Evolutionary conservation across 768 basidiomycete species (phyloP).

Genomic region (Hygrophorus pudorinus): DNA sequence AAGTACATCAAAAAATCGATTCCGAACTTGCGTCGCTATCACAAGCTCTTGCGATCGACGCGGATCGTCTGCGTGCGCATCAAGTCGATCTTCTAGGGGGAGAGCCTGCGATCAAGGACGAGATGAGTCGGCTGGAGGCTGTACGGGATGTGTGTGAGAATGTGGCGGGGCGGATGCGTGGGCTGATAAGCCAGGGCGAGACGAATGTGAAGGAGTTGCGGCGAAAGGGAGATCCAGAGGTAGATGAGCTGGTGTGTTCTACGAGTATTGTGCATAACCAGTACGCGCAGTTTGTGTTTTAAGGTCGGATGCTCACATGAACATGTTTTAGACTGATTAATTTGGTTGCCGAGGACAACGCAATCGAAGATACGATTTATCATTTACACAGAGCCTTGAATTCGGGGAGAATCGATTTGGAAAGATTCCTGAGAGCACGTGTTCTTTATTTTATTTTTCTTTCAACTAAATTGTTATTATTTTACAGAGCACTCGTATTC

Average conservation of each 20-base stretch:
- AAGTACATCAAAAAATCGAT: conserved; percentile 65
- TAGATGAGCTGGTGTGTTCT: conserved; percentile 94
- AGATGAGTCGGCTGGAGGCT: conserved; percentile 90
- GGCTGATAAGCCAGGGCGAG: conserved; percentile 58
- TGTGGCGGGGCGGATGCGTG: conserved; percentile 59
- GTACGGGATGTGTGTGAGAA: conserved; percentile 84
- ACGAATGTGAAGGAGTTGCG: conserved; percentile 68
- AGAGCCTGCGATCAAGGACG: conserved; percentile 90
- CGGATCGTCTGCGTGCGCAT: conserved; percentile 69
- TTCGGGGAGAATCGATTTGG: conserved; percentile 84
- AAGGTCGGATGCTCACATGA: neutral
- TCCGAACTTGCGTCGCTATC: conserved; percentile 65
- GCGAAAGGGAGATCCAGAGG: conserved; percentile 80
- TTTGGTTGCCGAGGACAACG: conserved; percentile 98
- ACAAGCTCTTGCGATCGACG: conserved; percentile 51
- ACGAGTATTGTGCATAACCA: conserved; percentile 96
- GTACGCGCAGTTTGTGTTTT: conserved; percentile 36
- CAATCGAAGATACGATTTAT: conserved; percentile 97
- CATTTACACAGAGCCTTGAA: conserved; percentile 92
- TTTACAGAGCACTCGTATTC: conserved; percentile 63
- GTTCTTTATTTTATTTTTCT: conserved; percentile 9
- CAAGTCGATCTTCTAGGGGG: conserved; percentile 81
- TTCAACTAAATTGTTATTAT: conserved; percentile 3
- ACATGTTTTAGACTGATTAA: conserved; percentile 64
- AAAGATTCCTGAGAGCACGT: conserved; percentile 84